Base-by-base conservation (phyloP, 139 green algal species). In the Mesotaenium endlicherianum region DNA sequence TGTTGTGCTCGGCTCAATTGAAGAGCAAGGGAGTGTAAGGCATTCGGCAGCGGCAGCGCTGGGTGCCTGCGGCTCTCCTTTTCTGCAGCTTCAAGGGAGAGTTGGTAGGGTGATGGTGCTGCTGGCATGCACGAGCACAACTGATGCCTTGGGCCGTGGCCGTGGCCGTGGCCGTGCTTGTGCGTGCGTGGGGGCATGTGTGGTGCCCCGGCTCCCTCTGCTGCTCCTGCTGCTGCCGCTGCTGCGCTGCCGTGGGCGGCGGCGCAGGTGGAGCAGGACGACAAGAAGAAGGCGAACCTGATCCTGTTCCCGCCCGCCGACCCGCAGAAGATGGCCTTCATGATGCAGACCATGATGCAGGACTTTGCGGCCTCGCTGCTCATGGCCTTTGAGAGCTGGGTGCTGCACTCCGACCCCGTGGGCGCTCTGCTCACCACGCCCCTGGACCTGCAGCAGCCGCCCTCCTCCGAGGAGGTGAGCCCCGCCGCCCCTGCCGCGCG, bases 331-430 rank as follows among this genome's bases (percentile, higher is more conserved):
- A 55, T 93, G 43, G 76, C 90, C 43, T 86, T 93, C 78, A 90
- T 96, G 71, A 78, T 94, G 40, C 89, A 93, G 75, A 91, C 95
- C 43, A 92, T 95, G 68, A 97, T 97, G 69, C 83, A 81, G 8
- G 76, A 86, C 43, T 86, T 86, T 90, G 94, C 93, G 3, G 93
- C 93, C 20, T 88, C 83, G 45, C 57, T 97, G 77, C 90, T 97
- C 43, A 87, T 85, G 82, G 93, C 91, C 80, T 87, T 97, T 72
- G 93, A 97, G 87, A 85, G 88, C 20, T 92, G 86, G 86, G 90
- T 96, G 87, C 85, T 96, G 53, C 93, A 87, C n/a, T 90, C 91
- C 2, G 89, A 81, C 0, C 85, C 92, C 0, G 78, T 86, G 0
- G 91, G 84, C 43, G 82, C 95, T n/a, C 85, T 90, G 76, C 84